Evolutionary conservation across 1,284 basidiomycete species (phyloP), one percentile per base, ranked within the genome.

Genomic region (Cutaneotrichosporon mucoides): DNA sequence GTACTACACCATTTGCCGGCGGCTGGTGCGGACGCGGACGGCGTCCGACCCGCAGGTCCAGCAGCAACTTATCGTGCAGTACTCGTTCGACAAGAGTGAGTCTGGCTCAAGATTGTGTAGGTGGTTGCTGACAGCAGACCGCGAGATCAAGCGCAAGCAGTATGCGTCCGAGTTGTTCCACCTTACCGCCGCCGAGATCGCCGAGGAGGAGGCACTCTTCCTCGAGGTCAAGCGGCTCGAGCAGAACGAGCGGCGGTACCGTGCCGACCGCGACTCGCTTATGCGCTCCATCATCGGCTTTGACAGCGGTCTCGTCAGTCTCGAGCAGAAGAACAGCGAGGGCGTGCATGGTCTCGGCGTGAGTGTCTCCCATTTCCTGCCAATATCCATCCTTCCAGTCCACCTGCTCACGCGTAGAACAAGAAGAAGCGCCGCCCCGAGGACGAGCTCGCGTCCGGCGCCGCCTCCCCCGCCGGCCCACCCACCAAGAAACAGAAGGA

Each of bases 121-220:
- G 2, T 36, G 8, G 13, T 16, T 12, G 58, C 50, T 54, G 61
- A 72, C 7, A 46, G 53, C 71, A 92, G 92, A 89, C 40, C 88
- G 92, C 53, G 96, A 99, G 76, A 80, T 86, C 16, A 88, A 88
- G 64, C 87, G 96, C 59, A 98, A 95, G 77, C 86, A 87, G 62
- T 96, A 97, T 68, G 84, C 98, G 9, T 81, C 84, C 2, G 88
- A 88, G 61, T 84, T 99, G 11, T 90, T 95, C 76, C 86, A 85
- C 59, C 86, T 95, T 9, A 92, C 92, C 0, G 84, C 87, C 1
- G 86, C 90, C 55, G 92, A 98, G 77, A 87, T 97, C 45, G 87
- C 88, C 8, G 95, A 99, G 73, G 96, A 99, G 81, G 94, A 98
- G 70, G 90, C 92, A 4, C 82, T 99, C 0, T 99, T 92, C 78